These are phyloP conservation scores for Acidiella bohemica DNA, from an alignment of 495 filamentous ascomycete genomes.

Conservation along the genomic window DNA sequence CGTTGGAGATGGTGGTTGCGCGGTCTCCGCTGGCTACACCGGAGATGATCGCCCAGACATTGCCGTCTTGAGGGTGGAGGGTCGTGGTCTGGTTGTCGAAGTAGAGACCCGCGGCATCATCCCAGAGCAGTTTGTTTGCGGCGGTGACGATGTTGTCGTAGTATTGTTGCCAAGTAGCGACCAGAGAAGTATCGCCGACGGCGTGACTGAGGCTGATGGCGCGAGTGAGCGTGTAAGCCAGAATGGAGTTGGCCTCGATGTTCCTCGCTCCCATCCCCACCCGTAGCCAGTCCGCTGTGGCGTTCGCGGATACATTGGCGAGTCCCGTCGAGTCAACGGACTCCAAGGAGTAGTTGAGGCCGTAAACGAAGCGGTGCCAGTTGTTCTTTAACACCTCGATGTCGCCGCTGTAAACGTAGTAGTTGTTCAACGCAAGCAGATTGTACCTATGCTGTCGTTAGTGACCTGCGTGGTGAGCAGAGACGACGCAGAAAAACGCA, in stretches of 20 bases:
- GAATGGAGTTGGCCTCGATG: constrained; percentile 17
- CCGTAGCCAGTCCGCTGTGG: constrained; percentile 11
- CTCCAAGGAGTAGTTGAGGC: constrained; percentile 1
- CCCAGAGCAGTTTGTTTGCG: constrained; percentile 10
- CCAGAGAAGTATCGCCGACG: constrained; percentile 1
- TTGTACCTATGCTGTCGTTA: constrained; percentile 4
- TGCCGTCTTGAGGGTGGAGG: constrained; percentile 18
- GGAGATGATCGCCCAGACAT: constrained; percentile 11
- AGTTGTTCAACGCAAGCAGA: constrained; percentile 11
- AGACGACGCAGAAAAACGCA: not conserved
- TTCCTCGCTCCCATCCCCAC: constrained; percentile 13
- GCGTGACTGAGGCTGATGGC: constrained; percentile 6
- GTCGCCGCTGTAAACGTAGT: constrained; percentile 14
- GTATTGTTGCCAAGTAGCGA: constrained; percentile 3
- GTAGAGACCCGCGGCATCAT: constrained; percentile 5
- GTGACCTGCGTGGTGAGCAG: too few species aligned
- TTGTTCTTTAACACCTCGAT: constrained; percentile 4
- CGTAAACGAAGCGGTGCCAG: constrained; percentile 6
- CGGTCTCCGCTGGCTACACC: constrained; percentile 1
- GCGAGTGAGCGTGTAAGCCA: constrained; percentile 4
- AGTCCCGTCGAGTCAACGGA: constrained; percentile 12
- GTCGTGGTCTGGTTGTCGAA: constrained; percentile 11
- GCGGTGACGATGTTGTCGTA: constrained; percentile 7
- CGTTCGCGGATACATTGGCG: constrained; percentile 5
- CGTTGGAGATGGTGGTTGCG: constrained; percentile 5